Conservation (phyloP, 164 flowering plant species). For the Berberis vulgaris region DNA sequence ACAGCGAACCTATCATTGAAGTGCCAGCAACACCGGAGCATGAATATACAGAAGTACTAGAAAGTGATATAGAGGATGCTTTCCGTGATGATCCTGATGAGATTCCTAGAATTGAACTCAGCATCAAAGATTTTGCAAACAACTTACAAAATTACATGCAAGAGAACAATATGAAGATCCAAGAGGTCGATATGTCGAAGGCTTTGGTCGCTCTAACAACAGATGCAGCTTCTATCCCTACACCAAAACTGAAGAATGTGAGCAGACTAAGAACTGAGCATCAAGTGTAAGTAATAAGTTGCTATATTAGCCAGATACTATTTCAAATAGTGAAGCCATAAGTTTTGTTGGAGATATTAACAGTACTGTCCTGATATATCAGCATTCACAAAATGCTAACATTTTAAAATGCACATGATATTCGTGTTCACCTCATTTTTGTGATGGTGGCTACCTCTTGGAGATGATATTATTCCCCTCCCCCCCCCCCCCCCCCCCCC, state of each 20-base stretch:
- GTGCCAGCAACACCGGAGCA: conserved; percentile 42
- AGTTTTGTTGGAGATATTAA: not conserved
- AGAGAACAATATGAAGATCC: conserved; percentile 49
- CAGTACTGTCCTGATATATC: not conserved
- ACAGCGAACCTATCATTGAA: conserved; percentile 44
- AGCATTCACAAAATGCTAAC: too few species aligned
- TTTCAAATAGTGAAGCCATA: not conserved
- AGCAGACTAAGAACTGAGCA: conserved; percentile 69
- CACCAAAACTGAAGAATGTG: conserved; percentile 48
- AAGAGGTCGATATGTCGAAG: conserved; percentile 67
- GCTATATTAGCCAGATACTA: not conserved
- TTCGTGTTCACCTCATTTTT: too few species aligned
- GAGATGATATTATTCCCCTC: too few species aligned
- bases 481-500: too few species aligned
- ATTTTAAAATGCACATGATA: too few species aligned
- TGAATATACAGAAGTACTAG: conserved; percentile 30
- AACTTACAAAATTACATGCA: conserved; percentile 62
- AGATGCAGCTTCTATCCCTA: conserved; percentile 53
- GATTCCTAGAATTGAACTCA: conserved; percentile 78
- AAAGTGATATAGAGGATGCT: conserved; percentile 63
- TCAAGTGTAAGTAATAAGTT: conserved; percentile 24
- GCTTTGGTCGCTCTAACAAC: conserved; percentile 51
- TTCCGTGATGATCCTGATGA: conserved; percentile 64
- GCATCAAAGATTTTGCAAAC: conserved; percentile 54
- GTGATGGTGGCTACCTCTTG: too few species aligned